Evolutionary conservation across 2,329 filamentous ascomycete species (phyloP).

Genomic region (Gnomoniopsis sp.): DNA sequence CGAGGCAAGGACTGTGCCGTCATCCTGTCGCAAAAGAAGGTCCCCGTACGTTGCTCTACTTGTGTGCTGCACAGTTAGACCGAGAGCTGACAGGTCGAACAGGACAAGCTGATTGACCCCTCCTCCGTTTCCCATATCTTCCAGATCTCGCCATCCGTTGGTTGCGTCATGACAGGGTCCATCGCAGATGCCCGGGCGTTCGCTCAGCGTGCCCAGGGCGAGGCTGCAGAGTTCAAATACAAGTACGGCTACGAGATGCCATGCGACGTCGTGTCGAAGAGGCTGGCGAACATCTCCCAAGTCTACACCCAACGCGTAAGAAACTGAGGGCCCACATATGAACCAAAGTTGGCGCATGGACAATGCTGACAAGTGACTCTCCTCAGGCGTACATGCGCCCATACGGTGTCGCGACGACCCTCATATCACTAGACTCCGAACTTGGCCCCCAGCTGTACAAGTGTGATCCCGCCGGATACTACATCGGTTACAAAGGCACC

Average conservation of each 20-base stretch:
- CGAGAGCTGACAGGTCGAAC: slow-evolving; percentile 29
- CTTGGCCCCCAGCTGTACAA: slow-evolving; percentile 95
- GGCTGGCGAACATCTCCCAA: slow-evolving; percentile 97
- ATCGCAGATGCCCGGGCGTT: slow-evolving; percentile 96
- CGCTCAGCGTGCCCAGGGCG: slow-evolving; percentile 86
- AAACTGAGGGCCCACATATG: slow-evolving; percentile 6
- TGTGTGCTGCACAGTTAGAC: slow-evolving; percentile 21
- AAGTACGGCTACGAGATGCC: slow-evolving; percentile 99
- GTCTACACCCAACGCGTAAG: slow-evolving; percentile 94
- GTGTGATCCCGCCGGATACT: slow-evolving; percentile 97
- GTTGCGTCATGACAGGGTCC: slow-evolving; percentile 97
- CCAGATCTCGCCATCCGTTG: slow-evolving; percentile 91
- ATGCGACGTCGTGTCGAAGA: slow-evolving; percentile 92
- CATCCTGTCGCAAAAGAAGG: slow-evolving; percentile 98
- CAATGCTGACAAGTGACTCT: slow-evolving; percentile 7
- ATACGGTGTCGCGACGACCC: slow-evolving; percentile 88
- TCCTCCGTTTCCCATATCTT: slow-evolving; percentile 97
- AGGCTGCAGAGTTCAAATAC: slow-evolving; percentile 97
- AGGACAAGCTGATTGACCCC: slow-evolving; percentile 99
- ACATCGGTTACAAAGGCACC: slow-evolving; percentile 97
- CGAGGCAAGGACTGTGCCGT: slow-evolving; percentile 97
- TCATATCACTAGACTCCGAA: slow-evolving; percentile 92
- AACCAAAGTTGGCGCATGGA: slow-evolving; percentile 5
- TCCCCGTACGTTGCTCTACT: slow-evolving; percentile 67
- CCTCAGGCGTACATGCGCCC: slow-evolving; percentile 89